Evolutionary conservation across 2,329 filamentous ascomycete species (phyloP).

Genomic region (Daldinia sp.): DNA sequence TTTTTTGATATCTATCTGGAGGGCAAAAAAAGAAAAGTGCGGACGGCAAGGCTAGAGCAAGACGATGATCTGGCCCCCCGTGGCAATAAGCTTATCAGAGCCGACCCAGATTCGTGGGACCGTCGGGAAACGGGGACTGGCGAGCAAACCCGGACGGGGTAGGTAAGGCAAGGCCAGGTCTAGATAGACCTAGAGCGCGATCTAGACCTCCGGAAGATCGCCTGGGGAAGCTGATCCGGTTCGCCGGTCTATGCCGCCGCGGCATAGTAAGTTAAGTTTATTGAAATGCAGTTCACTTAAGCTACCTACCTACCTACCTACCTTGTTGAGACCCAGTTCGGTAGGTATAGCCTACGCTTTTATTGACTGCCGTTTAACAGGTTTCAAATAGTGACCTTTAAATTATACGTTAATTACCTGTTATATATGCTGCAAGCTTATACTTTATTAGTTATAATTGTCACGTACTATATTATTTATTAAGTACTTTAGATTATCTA

Average conservation of each 20-base stretch:
- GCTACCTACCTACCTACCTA: neutral
- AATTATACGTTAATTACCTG: no score
- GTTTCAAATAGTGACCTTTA: no score
- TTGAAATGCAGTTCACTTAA: neutral
- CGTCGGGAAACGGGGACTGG: conserved; percentile 11
- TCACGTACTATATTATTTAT: no score
- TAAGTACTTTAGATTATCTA: no score
- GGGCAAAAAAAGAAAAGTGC: neutral
- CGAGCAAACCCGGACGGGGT: conserved; percentile 27
- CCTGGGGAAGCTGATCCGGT: conserved; percentile 36
- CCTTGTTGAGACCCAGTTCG: neutral
- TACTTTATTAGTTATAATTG: no score
- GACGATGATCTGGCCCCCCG: conserved; percentile 13
- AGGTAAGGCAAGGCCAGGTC: conserved; percentile 30
- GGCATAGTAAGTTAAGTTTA: conserved; percentile 10
- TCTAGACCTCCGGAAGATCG: conserved; percentile 36
- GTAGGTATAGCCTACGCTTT: neutral
- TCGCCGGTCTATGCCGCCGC: conserved; percentile 13
- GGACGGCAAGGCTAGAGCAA: conserved; percentile 24
- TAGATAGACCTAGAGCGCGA: conserved; percentile 43
- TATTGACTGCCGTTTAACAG: neutral
- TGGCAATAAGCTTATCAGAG: conserved; percentile 39
- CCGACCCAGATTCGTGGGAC: conserved; percentile 41
- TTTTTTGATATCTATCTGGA: neutral
- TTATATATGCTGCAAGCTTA: no score